These are phyloP conservation scores for Pulveroboletus sp. DNA, from an alignment of 768 basidiomycete genomes.

Conservation along the genomic window DNA sequence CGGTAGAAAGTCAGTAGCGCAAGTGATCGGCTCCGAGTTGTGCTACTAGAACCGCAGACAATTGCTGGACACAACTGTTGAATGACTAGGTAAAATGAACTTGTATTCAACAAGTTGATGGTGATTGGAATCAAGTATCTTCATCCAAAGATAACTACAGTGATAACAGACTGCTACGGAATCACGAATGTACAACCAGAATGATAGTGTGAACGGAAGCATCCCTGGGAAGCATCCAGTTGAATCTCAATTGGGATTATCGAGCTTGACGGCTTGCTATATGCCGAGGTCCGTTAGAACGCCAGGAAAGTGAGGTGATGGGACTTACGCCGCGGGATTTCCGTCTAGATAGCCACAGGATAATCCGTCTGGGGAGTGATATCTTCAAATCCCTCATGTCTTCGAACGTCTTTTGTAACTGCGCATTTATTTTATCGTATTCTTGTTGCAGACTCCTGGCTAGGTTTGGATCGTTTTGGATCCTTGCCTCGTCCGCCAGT, in stretches of 20 bases:
- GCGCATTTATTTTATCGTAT: slow-evolving; percentile 3
- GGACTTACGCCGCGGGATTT: slow-evolving; percentile 12
- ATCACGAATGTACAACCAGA: no score
- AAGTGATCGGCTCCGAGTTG: no score
- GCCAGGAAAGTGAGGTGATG: no score
- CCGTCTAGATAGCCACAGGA: slow-evolving; percentile 3
- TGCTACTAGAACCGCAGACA: no score
- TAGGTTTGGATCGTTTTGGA: slow-evolving; percentile 8
- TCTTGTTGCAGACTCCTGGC: slow-evolving; percentile 11
- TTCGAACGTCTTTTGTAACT: slow-evolving; percentile 19
- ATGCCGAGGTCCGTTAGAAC: background rate
- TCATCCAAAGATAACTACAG: no score
- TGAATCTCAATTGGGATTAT: background rate
- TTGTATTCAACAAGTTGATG: no score
- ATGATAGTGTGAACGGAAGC: background rate
- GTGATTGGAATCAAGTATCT: no score
- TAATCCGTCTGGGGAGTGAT: slow-evolving; percentile 7
- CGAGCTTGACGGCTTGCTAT: slow-evolving; percentile 7
- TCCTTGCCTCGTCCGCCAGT: slow-evolving; percentile 18
- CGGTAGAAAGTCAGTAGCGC: no score
- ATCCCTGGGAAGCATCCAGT: no score
- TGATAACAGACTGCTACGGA: no score
- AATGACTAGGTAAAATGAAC: no score
- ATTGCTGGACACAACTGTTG: no score
- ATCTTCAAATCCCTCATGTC: slow-evolving; percentile 21